Evolutionary conservation across 1,139 yeast genomes (phyloP).

Genomic region (Insectozyma bohioensis): DNA sequence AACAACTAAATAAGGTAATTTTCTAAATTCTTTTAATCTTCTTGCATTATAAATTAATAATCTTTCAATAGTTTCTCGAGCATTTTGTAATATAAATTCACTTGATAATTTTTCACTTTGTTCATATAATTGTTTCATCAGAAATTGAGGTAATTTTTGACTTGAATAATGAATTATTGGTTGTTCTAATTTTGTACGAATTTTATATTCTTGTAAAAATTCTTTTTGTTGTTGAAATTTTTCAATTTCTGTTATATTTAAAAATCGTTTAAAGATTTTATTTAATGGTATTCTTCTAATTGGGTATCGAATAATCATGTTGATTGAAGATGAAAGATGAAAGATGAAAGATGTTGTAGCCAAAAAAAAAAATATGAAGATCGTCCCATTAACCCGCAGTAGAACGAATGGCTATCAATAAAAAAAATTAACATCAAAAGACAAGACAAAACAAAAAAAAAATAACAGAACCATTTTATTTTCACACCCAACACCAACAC

Average conservation of each 20-base stretch:
- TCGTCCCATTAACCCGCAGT: too few relatives aligned
- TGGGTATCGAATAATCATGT: not conserved
- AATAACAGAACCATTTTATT: not conserved
- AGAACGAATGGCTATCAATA: too few relatives aligned
- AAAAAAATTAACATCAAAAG: too few relatives aligned
- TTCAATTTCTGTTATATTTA: slow-evolving; percentile 5
- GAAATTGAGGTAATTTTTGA: slow-evolving; percentile 46
- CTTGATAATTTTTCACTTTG: slow-evolving; percentile 42
- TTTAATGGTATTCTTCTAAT: not conserved
- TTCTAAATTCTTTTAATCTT: slow-evolving; percentile 65
- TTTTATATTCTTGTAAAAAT: slow-evolving; percentile 46
- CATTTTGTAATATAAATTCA: slow-evolving; percentile 33
- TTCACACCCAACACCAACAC: not conserved
- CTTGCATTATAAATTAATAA: slow-evolving; percentile 50
- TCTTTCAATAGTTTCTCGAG: slow-evolving; percentile 44
- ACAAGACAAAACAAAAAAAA: too few relatives aligned
- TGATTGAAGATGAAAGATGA: too few relatives aligned
- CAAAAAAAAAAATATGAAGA: not conserved
- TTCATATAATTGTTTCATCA: slow-evolving; percentile 43
- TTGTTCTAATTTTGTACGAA: slow-evolving; percentile 51
- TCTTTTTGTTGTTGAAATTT: slow-evolving; percentile 26
- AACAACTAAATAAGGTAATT: slow-evolving; percentile 78
- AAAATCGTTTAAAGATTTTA: not conserved
- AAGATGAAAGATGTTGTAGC: too few relatives aligned
- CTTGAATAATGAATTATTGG: slow-evolving; percentile 51